phyloP scores from a whole-genome alignment of 139 green algal genomes.

The Diplosphaera chodatii region DNA sequence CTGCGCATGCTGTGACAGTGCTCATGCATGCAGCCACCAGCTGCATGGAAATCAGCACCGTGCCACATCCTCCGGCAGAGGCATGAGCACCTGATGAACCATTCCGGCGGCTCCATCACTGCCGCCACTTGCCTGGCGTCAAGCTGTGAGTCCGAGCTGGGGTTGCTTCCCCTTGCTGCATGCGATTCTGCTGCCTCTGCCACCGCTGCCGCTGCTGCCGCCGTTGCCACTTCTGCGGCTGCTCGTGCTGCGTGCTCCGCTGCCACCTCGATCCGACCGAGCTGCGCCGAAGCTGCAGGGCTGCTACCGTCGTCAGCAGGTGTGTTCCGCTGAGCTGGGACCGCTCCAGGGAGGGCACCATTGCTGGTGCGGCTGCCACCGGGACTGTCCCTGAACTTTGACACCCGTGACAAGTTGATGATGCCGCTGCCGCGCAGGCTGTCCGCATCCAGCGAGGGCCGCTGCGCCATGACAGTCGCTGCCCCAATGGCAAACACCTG shows the following conservation, averaged over 20 bases:
- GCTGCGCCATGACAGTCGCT: constrained; percentile 10
- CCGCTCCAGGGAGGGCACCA: no score
- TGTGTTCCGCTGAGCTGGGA: no score
- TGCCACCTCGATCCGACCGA: neutral
- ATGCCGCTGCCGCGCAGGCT: neutral
- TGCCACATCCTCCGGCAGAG: no score
- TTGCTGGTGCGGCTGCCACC: neutral
- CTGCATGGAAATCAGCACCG: no score
- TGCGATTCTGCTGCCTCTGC: no score
- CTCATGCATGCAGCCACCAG: no score
- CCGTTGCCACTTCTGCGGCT: constrained; percentile 9
- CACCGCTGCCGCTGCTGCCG: constrained; percentile 8
- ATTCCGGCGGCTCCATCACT: constrained; percentile 51
- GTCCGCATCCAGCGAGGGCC: constrained; percentile 6
- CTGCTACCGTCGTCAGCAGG: neutral
- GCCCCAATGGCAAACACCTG: constrained; percentile 20
- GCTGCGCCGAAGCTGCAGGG: neutral
- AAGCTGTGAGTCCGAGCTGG: constrained; percentile 18
- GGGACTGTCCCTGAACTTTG: neutral
- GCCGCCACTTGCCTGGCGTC: constrained; percentile 35
- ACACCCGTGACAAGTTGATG: neutral
- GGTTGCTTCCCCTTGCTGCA: constrained; percentile 3
- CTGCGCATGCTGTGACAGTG: no score
- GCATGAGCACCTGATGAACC: constrained; percentile 41
- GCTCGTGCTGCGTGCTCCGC: neutral